Conservation (phyloP, 768 basidiomycete species). For the Serendipita vermifera region DNA sequence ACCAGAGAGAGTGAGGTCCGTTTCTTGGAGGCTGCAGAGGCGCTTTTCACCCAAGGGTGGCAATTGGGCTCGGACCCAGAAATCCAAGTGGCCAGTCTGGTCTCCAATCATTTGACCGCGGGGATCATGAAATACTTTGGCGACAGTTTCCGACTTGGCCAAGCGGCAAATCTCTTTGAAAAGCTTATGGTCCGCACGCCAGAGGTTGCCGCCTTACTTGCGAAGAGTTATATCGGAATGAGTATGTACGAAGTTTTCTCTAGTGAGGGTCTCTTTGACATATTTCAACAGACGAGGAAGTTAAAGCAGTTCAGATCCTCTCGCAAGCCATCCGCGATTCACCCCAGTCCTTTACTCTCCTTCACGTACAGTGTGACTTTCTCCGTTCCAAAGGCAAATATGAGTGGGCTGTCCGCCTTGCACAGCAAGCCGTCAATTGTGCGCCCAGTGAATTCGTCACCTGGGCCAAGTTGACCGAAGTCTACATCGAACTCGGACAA, state of each 20-base stretch:
- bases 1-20: slow-evolving; percentile 75
- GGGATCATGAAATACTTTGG: slow-evolving; percentile 96
- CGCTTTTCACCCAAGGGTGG: slow-evolving; percentile 92
- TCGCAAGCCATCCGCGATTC: slow-evolving; percentile 66
- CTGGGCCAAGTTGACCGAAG: slow-evolving; percentile 94
- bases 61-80: slow-evolving; percentile 97
- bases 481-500: slow-evolving; percentile 82
- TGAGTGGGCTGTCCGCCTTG: slow-evolving; percentile 85
- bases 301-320: slow-evolving; percentile 94
- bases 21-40: slow-evolving; percentile 84
- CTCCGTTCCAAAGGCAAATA: slow-evolving; percentile 69
- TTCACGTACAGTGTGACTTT: slow-evolving; percentile 93
- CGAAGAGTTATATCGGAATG: slow-evolving; percentile 90
- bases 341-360: slow-evolving; percentile 84
- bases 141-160: slow-evolving; percentile 74
- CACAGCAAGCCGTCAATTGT: slow-evolving; percentile 91
- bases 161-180: slow-evolving; percentile 87
- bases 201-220: slow-evolving; percentile 78
- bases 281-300: slow-evolving; percentile 70
- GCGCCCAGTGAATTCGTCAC: slow-evolving; percentile 98
- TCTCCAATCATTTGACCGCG: slow-evolving; percentile 91
- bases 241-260: slow-evolving; percentile 41
- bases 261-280: not conserved
- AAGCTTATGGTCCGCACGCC: slow-evolving; percentile 76
- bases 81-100: slow-evolving; percentile 92